Conservation (phyloP, 805 yeast species). For the Wickerhamiella australiensis region DNA sequence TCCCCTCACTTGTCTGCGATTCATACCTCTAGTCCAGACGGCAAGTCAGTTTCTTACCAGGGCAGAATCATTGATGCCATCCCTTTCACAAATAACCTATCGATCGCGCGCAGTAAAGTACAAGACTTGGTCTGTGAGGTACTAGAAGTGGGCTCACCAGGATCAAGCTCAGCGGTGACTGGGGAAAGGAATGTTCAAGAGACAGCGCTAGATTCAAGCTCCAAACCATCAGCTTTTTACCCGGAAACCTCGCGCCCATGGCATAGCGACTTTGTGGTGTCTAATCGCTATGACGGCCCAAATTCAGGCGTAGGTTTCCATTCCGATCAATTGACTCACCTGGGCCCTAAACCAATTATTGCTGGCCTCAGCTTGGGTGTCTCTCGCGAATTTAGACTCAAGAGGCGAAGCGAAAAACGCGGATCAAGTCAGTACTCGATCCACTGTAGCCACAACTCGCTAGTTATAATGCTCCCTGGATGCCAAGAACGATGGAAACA, state of each 20-base stretch:
- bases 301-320: conserved; percentile 56
- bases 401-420: conserved; percentile 26
- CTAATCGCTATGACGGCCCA: conserved; percentile 42
- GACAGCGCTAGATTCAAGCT: no score
- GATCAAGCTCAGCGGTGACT: no score
- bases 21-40: conserved; percentile 26
- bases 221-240: no score
- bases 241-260: conserved; percentile 27
- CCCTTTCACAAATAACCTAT: conserved; percentile 34
- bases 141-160: background rate
- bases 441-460: conserved; percentile 58
- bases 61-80: conserved; percentile 30
- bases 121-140: conserved; percentile 34
- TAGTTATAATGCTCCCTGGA: conserved; percentile 64
- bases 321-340: conserved; percentile 56
- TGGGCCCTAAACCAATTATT: conserved; percentile 61
- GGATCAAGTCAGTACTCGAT: conserved; percentile 35
- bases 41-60: conserved; percentile 26
- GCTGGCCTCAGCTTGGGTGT: conserved; percentile 61
- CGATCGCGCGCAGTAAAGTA: conserved; percentile 31
- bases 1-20: conserved; percentile 44
- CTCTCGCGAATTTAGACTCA: conserved; percentile 52
- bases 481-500: conserved; percentile 70
- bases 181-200: no score
- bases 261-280: conserved; percentile 43